These are phyloP conservation scores for Perkinsus marinus DNA, from an alignment of 169 alveolate species.

Conservation along the genomic window DNA sequence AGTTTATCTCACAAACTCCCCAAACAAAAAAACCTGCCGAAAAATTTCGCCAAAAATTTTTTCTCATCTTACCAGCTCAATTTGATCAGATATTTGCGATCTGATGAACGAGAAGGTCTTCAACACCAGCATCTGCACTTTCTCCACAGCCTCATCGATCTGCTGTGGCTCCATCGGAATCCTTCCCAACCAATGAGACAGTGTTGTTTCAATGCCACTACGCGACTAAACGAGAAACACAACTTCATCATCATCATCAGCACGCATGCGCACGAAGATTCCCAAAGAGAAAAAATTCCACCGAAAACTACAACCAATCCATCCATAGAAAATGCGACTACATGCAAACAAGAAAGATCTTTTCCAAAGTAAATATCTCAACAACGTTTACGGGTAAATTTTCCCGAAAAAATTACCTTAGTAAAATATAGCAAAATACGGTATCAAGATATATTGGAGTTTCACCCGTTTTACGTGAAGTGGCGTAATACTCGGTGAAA, in stretches of 20 bases:
- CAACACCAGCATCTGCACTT: constrained; percentile 2
- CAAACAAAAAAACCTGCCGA: not conserved
- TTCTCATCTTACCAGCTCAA: not conserved
- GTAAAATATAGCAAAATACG: too few species aligned
- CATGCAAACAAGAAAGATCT: too few species aligned
- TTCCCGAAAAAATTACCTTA: too few species aligned
- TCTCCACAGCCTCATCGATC: constrained; percentile 2
- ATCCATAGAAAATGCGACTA: too few species aligned
- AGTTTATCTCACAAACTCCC: not conserved
- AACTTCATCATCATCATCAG: not conserved
- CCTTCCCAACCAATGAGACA: not conserved
- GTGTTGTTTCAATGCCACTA: constrained; percentile 12
- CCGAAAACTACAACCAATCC: too few species aligned
- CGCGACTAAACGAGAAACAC: constrained; percentile 6
- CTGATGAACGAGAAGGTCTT: constrained; percentile 22
- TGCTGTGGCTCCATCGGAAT: constrained; percentile 24
- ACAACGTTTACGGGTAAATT: too few species aligned
- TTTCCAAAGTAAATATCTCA: too few species aligned
- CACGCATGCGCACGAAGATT: too few species aligned
- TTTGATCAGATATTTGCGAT: constrained; percentile 25
- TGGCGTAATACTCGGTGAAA: too few species aligned
- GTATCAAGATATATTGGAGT: too few species aligned
- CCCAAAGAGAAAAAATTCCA: too few species aligned
- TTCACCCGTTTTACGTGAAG: too few species aligned
- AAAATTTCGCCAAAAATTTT: not conserved